A percentile compares a stretch with the other conserved stretches of the same genome.
Conservation (phyloP, 495 filamentous ascomycete genomes). For the Evernia prunastri region DNA sequence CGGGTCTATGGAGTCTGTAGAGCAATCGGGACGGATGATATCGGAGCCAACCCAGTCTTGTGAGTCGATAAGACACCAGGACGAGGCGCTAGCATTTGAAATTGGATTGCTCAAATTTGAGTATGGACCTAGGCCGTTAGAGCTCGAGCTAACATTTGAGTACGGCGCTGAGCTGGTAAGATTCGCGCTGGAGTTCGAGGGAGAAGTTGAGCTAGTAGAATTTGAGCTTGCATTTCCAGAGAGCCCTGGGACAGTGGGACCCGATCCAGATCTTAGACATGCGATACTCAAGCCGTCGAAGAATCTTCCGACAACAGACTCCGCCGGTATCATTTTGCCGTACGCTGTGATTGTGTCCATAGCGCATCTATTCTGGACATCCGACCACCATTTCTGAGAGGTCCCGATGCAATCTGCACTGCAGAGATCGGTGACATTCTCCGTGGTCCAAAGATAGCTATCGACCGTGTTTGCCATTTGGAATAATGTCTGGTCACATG, state of each 20-base stretch:
- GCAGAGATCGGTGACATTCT: conserved; percentile 21
- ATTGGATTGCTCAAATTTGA: not conserved
- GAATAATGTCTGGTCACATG: conserved; percentile 20
- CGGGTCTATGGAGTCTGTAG: conserved; percentile 10
- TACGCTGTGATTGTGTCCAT: conserved; percentile 15
- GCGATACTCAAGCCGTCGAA: conserved; percentile 18
- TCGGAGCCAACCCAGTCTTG: conserved; percentile 22
- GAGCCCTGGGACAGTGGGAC: no score
- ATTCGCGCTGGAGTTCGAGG: not conserved
- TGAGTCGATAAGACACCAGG: conserved; percentile 20
- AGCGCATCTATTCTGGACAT: conserved; percentile 13
- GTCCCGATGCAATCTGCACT: conserved; percentile 12
- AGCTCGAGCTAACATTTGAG: not conserved
- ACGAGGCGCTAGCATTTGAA: not conserved
- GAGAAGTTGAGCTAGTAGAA: not conserved
- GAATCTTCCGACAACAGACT: conserved; percentile 15
- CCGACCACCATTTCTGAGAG: conserved; percentile 6
- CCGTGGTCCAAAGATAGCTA: conserved; percentile 15
- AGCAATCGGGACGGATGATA: conserved; percentile 20
- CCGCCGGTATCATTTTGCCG: conserved; percentile 17
- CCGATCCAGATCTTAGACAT: conserved; percentile 6
- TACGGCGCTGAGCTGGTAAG: not conserved
- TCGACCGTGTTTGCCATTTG: conserved; percentile 20
- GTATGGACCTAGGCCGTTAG: not conserved
- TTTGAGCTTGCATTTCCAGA: not conserved